phyloP scores from a whole-genome alignment of 768 basidiomycete species.

The Leucocoprinus birnbaumii region DNA sequence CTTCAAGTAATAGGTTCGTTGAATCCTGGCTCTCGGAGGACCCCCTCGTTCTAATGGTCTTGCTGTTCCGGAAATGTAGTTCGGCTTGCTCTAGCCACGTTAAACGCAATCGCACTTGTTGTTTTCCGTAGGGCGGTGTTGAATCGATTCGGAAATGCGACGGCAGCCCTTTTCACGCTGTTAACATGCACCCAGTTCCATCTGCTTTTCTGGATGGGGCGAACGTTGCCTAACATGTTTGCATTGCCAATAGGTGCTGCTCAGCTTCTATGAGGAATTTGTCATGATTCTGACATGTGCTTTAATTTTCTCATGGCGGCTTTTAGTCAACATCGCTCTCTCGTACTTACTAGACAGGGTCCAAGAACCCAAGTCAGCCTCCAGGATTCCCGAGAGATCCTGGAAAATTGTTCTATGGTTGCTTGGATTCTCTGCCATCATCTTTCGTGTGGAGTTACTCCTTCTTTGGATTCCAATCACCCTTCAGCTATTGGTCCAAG shows the following conservation, averaged over 20 bases:
- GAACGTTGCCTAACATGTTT: conserved; percentile 94
- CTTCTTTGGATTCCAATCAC: conserved; percentile 62
- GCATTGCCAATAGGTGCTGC: conserved; percentile 72
- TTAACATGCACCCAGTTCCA: conserved; percentile 88
- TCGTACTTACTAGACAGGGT: conserved; percentile 24
- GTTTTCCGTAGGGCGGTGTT: conserved; percentile 62
- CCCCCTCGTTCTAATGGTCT: not conserved
- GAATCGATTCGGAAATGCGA: conserved; percentile 57
- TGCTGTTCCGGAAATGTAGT: conserved; percentile 45
- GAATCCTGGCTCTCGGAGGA: not conserved
- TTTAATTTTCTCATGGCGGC: not conserved
- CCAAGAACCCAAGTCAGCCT: conserved; percentile 22
- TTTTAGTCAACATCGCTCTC: conserved; percentile 5
- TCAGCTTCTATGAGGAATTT: conserved; percentile 1
- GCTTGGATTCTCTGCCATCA: conserved; percentile 48
- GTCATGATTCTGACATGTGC: not conserved
- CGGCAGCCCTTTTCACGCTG: conserved; percentile 58
- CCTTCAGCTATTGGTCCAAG: conserved; percentile 46
- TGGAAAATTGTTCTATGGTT: conserved; percentile 8
- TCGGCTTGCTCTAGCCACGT: conserved; percentile 65
- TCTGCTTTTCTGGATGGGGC: conserved; percentile 87
- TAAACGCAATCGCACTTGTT: conserved; percentile 62
- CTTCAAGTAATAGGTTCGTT: conserved; percentile 68
- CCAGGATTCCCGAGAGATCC: conserved; percentile 9
- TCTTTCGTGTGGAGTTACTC: conserved; percentile 79